A percentile compares a stretch with the other conserved stretches of the same genome.
phyloP scores from a whole-genome alignment of 345 rosid genomes.

The sweet orange (Citrus sinensis) region DVS_A1.0 CM039161.1:22025001-22025500 shows the following conservation, averaged over 20 bases:
- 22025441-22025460: slow-evolving; percentile 97
- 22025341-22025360: neutral
- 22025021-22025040: slow-evolving; percentile 1
- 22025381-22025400: neutral
- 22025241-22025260: neutral
- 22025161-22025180: neutral
- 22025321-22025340: neutral
- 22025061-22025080: neutral
- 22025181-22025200: neutral
- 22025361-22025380: neutral
- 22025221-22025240: neutral
- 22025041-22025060: neutral
- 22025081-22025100: neutral
- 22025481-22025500: slow-evolving; percentile 93
- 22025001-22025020: neutral
- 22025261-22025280: neutral
- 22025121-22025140: neutral
- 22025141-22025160: neutral
- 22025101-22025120: neutral
- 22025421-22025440: slow-evolving; percentile 39
- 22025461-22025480: slow-evolving; percentile 89
- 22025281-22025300: neutral
- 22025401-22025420: neutral
- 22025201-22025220: neutral
- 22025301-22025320: neutral